Evolutionary conservation across 768 basidiomycete species (phyloP), one percentile per base, ranked within the genome.

Genomic region (Cytidiella melzeri): DNA sequence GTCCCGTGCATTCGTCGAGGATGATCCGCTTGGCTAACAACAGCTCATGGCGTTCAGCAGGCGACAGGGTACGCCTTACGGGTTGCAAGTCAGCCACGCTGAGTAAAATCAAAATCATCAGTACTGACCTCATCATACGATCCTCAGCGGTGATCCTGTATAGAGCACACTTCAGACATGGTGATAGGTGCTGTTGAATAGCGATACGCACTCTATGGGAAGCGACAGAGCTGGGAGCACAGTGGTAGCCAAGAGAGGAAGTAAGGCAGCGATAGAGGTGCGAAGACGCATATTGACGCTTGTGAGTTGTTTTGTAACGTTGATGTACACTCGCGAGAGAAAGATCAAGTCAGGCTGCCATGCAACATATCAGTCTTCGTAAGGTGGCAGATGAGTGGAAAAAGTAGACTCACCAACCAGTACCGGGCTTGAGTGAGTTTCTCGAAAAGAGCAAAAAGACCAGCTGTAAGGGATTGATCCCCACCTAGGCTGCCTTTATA

Each of bases 381-480:
- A 15, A 34, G 7, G 30, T 34, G 15, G 15, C 9, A 7, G 30
- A 34, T 15, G 7, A 34, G 7, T 34, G 30, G 15, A 34, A 7
- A 15, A 34, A 34, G 15, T 34, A 34, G 7, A 34, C 30, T 7
- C 30, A 34, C 30, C 30, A 34, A 34, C 30, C 30, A 34, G 30
- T 34, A 34, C 30, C 30, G 9, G 30, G 15, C 30, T 34, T 34
- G 30, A 34, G 15, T 34, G 30, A 15, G 30, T 34, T 7, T 7
- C 9, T 15, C 15, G 30, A 34, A 34, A 34, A 34, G 15, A 15
- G 15, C 7, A 7, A 34, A 34, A n/a, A 34, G 30, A 60, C 47
- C 63, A 64, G 30, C 11, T 4, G 4, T n/a, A 34, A 15, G 30
- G 7, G 15, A 7, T 34, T 15, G n/a, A n/a, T n/a, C n/a, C n/a